Conservation (phyloP, 2,329 filamentous ascomycete genomes). For the Bertia moriformis region DNA sequence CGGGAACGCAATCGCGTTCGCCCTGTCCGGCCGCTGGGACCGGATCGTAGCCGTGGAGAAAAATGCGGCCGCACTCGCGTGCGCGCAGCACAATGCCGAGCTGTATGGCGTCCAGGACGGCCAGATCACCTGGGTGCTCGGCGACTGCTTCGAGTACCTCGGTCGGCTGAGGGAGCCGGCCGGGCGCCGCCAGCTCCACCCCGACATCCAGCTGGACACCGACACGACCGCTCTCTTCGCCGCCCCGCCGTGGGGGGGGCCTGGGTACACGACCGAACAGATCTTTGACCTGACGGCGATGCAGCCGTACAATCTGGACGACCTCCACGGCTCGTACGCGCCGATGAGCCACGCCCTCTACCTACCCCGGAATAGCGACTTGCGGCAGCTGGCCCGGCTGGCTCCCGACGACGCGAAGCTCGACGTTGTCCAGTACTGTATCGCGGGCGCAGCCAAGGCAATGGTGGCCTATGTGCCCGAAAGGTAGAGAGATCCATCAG, state of each 20-base stretch:
- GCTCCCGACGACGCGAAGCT: conserved; percentile 36
- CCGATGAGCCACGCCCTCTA: conserved; percentile 56
- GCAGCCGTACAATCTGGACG: conserved; percentile 66
- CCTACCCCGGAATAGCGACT: conserved; percentile 73
- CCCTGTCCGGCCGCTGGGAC: conserved; percentile 63
- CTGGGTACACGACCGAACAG: conserved; percentile 44
- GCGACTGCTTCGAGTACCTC: conserved; percentile 71
- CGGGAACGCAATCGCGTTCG: conserved; percentile 91
- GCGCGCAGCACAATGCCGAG: conserved; percentile 80
- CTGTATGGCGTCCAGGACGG: conserved; percentile 66
- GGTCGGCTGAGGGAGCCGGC: conserved; percentile 34
- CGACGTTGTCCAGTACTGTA: conserved; percentile 78
- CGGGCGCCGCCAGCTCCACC: conserved; percentile 36
- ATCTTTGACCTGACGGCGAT: conserved; percentile 76
- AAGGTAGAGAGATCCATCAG: no score
- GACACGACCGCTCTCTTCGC: conserved; percentile 46
- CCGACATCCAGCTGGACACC: conserved; percentile 14
- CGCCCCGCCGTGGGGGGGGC: conserved; percentile 63
- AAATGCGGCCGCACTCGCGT: conserved; percentile 65
- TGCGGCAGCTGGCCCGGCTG: conserved; percentile 60
- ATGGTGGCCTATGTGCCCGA: conserved; percentile 48
- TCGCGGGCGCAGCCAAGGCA: conserved; percentile 77
- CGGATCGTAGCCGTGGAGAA: conserved; percentile 81
- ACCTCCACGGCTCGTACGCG: conserved; percentile 48
- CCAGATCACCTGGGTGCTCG: conserved; percentile 77